Base-by-base conservation (phyloP, 345 rosid species). In the Sisymbrium irio region DNA sequence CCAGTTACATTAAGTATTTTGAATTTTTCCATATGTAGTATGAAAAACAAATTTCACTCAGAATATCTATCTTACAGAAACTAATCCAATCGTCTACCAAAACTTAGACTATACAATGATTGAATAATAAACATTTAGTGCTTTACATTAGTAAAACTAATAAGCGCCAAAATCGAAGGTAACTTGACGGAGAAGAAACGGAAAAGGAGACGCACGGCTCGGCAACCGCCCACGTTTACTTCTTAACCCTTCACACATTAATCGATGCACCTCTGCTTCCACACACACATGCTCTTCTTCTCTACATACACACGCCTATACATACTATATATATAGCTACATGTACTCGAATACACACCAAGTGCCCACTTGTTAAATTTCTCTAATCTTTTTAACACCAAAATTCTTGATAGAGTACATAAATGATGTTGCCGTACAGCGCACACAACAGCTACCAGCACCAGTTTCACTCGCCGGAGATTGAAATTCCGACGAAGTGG, bases 161-260 rank as follows among this genome's bases (percentile, higher is more conserved):
- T 1, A 55, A 60, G 20, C 5, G 37, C 47, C 56, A 28, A 68
- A 44, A 25, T 42, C 17, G 60, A 70, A 69, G 67, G 33, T 76
- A n/a, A 64, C 78, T 60, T 75, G 79, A 61, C 0, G 79, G 63
- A 75, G 64, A 77, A 46, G 66, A 56, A 76, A 76, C 74, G 59
- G 49, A 75, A 68, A 68, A 68, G 58, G 69, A 69, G 64, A 69
- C 71, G 71, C 71, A 69, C 83, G 89, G 80, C 82, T 83, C 80
- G 81, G 81, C 78, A 80, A 85, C 91, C 86, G 87, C 86, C 88
- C 91, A 84, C 89, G 95, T 89, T 83, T 69, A 56, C 69, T 81
- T 69, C 39, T 22, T 13, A 35, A 37, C 44, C 56, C 18, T 54
- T 70, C 1, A 30, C 77, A 65, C 77, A 65, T 47, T 12, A 51